Evolutionary conservation across 2,329 filamentous ascomycete species (phyloP).

Genomic region (Trichophyton simii): DNA sequence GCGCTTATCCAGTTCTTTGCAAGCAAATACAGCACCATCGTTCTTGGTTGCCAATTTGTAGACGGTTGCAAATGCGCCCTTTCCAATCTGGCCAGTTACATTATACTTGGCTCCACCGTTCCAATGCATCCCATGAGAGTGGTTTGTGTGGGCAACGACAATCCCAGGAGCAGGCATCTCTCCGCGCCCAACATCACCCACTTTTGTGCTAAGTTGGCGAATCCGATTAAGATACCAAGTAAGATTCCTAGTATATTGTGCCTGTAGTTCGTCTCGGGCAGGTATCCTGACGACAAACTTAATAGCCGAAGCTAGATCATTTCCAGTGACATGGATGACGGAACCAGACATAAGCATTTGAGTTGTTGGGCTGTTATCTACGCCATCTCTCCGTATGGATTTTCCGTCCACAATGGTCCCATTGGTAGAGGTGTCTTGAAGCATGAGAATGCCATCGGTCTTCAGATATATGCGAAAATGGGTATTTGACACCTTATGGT

Average conservation of each 20-base stretch:
- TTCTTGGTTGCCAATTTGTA: slow-evolving; percentile 80
- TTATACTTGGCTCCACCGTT: slow-evolving; percentile 77
- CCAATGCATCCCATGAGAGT: slow-evolving; percentile 58
- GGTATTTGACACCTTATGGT: slow-evolving; percentile 76
- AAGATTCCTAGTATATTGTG: slow-evolving; percentile 57
- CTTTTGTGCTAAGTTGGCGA: slow-evolving; percentile 13
- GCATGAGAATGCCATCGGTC: slow-evolving; percentile 71
- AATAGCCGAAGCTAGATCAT: slow-evolving; percentile 47
- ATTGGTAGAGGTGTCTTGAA: slow-evolving; percentile 92
- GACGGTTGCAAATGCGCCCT: slow-evolving; percentile 88
- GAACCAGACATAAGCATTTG: slow-evolving; percentile 61
- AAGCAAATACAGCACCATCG: slow-evolving; percentile 71
- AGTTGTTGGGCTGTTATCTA: slow-evolving; percentile 30
- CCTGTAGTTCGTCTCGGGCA: slow-evolving; percentile 54
- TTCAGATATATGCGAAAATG: slow-evolving; percentile 94
- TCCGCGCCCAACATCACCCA: slow-evolving; percentile 5
- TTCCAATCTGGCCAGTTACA: slow-evolving; percentile 66
- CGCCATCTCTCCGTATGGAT: slow-evolving; percentile 46
- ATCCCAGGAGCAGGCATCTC: slow-evolving; percentile 4
- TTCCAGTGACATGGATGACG: slow-evolving; percentile 54
- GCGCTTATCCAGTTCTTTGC: slow-evolving; percentile 89
- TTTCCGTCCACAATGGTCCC: slow-evolving; percentile 73
- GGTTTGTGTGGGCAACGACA: slow-evolving; percentile 17
- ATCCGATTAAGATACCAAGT: slow-evolving; percentile 47
- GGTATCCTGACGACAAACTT: slow-evolving; percentile 80